Percentiles rank a stretch among this genome's conserved stretches.
phyloP scores from a whole-genome alignment of 371 early-diverging fungal species.

The Zopfochytrium polystomum region DNA sequence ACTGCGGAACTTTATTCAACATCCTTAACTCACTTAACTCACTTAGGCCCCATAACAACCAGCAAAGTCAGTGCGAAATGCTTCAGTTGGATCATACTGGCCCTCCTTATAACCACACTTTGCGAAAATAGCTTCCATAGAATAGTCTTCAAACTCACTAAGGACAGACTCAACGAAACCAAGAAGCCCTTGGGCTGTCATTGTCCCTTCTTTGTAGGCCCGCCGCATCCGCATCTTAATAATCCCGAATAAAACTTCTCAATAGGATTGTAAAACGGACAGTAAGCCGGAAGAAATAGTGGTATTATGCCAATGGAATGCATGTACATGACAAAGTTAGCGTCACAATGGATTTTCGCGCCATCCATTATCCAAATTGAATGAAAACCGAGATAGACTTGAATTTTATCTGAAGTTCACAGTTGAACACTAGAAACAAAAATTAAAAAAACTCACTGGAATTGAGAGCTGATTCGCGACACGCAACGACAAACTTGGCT shows the following conservation, averaged over 20 bases:
- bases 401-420: background rate
- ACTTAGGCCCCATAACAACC: no score
- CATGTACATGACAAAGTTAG: conserved; percentile 2
- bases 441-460: conserved; percentile 5
- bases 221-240: conserved; percentile 16
- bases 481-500: background rate
- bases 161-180: no score
- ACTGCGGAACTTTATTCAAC: no score
- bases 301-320: conserved; percentile 16
- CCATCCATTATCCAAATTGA: conserved; percentile 24
- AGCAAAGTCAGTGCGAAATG: no score
- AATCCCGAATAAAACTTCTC: conserved; percentile 26
- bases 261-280: conserved; percentile 31
- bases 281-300: conserved; percentile 27
- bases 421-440: no score
- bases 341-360: conserved; percentile 19
- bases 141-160: no score
- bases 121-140: no score
- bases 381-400: conserved; percentile 12
- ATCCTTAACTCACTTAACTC: no score
- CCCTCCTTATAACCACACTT: no score
- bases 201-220: conserved; percentile 15
- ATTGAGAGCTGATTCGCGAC: conserved; percentile 1
- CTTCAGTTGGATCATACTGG: no score
- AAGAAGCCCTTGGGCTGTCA: background rate